Percentiles rank a stretch among this genome's conserved stretches.
These are phyloP conservation scores for Penicillium brevicompactum DNA, from an alignment of 2,329 filamentous ascomycete species.

Conservation along the genomic window DNA sequence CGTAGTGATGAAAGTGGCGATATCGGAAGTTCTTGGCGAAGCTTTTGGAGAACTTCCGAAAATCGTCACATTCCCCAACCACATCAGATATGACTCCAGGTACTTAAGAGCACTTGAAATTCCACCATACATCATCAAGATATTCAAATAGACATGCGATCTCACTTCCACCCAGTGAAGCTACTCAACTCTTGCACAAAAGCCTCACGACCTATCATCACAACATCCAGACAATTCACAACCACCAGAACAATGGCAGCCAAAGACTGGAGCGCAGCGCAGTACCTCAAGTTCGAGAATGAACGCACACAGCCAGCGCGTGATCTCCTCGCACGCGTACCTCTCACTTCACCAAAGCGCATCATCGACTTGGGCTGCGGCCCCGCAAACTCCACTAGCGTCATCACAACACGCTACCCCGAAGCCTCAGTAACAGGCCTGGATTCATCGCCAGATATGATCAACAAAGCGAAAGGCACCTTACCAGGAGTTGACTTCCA, in stretches of 20 bases:
- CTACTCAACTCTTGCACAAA: neutral
- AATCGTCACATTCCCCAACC: slow-evolving; percentile 1
- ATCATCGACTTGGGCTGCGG: slow-evolving; percentile 64
- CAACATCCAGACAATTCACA: neutral
- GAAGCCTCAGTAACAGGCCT: slow-evolving; percentile 52
- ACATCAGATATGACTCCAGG: neutral
- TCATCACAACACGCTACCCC: slow-evolving; percentile 53
- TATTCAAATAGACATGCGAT: neutral
- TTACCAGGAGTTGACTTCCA: slow-evolving; percentile 50
- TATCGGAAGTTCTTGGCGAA: neutral
- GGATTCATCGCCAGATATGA: slow-evolving; percentile 60
- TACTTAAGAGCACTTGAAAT: neutral
- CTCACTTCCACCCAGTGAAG: neutral
- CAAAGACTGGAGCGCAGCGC: slow-evolving; percentile 57
- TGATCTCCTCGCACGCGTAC: slow-evolving; percentile 56
- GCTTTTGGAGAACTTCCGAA: neutral
- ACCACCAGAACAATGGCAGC: slow-evolving; percentile 9
- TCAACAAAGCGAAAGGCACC: slow-evolving; percentile 48
- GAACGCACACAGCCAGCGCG: slow-evolving; percentile 57
- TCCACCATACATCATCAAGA: neutral
- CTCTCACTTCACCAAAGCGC: slow-evolving; percentile 40
- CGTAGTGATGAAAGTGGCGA: neutral
- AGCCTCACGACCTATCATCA: neutral
- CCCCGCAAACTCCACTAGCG: slow-evolving; percentile 60
- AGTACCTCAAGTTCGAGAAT: slow-evolving; percentile 59